Evolutionary conservation across 2,329 filamentous ascomycete genomes (phyloP).

Genomic region (Trichoderma citrinoviride): DNA sequence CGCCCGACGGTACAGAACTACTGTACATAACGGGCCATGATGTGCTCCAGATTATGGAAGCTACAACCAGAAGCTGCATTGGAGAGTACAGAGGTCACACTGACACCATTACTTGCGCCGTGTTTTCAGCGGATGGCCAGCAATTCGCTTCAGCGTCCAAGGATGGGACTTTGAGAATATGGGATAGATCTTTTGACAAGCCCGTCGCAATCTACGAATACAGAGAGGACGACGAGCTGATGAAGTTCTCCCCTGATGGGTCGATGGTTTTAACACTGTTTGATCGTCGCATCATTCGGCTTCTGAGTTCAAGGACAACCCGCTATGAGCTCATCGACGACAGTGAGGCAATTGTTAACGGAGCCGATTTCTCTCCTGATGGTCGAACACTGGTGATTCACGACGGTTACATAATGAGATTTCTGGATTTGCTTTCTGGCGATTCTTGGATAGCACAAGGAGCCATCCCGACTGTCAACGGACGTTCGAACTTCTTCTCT

Average conservation of each 20-base stretch:
- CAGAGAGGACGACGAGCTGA: rapidly evolving
- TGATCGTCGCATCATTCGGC: rapidly evolving
- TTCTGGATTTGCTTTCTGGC: neutral
- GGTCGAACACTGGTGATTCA: neutral
- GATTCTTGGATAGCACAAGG: neutral
- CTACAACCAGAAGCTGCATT: neutral
- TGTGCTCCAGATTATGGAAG: neutral
- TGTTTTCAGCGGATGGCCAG: neutral
- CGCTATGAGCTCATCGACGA: neutral
- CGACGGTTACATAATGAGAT: rapidly evolving
- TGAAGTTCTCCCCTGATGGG: neutral
- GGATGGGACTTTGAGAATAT: neutral
- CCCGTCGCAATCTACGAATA: neutral
- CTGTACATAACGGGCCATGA: neutral
- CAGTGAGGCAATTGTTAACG: rapidly evolving
- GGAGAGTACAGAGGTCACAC: neutral
- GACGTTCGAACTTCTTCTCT: neutral
- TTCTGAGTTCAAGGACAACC: neutral
- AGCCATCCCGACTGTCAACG: rapidly evolving
- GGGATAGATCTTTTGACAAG: neutral
- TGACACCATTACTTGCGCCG: neutral
- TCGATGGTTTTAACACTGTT: neutral
- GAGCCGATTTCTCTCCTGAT: neutral
- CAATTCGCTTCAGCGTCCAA: neutral
- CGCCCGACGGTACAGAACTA: neutral